phyloP scores from a whole-genome alignment of 768 basidiomycete genomes.

The Lactarius psammicola region DNA sequence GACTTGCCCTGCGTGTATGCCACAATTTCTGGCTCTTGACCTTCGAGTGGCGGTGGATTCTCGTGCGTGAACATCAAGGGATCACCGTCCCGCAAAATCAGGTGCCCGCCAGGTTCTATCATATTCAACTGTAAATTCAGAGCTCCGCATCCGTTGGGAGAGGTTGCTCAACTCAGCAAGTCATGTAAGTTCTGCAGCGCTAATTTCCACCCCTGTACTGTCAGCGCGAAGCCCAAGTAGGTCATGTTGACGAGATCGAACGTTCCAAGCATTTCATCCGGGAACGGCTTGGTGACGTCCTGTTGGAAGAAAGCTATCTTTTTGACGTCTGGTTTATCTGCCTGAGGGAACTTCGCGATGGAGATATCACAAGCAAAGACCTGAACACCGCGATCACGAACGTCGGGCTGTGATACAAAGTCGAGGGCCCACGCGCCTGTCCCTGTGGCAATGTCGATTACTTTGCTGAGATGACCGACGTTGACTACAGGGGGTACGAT shows the following conservation, averaged over 20 bases:
- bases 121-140: neutral
- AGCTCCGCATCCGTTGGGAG: neutral
- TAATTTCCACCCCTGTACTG: neutral
- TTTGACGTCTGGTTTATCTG: neutral
- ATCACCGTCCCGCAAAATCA: constrained; percentile 3
- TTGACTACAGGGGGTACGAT: constrained; percentile 4
- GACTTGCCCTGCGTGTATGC: neutral
- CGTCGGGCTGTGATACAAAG: neutral
- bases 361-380: constrained; percentile 4
- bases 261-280: neutral
- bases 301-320: constrained; percentile 6
- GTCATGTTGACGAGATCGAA: constrained; percentile 1
- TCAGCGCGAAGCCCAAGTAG: neutral
- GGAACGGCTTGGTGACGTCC: constrained; percentile 6
- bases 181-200: neutral
- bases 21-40: neutral
- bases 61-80: neutral
- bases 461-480: neutral
- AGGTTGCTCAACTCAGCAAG: constrained; percentile 7
- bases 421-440: neutral
- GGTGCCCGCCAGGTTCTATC: neutral
- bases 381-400: neutral
- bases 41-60: neutral
- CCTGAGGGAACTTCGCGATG: neutral
- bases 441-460: neutral